A percentile compares a stretch with the other conserved stretches of the same genome.
phyloP scores from a whole-genome alignment of 192 early-diverging fungal species.

The Pilobolus umbonatus region DNA sequence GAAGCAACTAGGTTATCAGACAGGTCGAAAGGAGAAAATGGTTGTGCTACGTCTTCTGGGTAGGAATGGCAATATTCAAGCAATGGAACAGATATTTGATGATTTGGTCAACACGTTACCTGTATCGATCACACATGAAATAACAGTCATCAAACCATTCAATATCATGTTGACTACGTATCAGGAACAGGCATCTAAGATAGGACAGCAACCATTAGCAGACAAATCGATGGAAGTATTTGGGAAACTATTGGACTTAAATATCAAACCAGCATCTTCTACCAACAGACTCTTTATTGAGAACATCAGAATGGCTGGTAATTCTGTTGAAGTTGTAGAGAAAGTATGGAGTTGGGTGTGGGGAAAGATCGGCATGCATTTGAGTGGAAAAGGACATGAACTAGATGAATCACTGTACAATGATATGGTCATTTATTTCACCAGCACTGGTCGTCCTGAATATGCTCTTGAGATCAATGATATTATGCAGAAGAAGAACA shows the following conservation, averaged over 20 bases:
- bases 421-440: constrained; percentile 31
- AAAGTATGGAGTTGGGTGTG: constrained; percentile 33
- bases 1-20: constrained; percentile 22
- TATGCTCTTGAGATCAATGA: constrained; percentile 31
- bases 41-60: constrained; percentile 27
- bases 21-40: constrained; percentile 27
- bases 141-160: constrained; percentile 13
- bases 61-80: constrained; percentile 20
- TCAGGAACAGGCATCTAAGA: not conserved
- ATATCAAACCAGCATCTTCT: constrained; percentile 51
- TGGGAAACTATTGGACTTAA: constrained; percentile 51
- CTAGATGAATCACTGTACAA: constrained; percentile 22
- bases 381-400: constrained; percentile 1
- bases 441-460: constrained; percentile 23
- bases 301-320: constrained; percentile 15
- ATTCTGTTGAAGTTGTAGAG: constrained; percentile 13
- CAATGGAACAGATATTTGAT: constrained; percentile 28
- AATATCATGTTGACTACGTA: constrained; percentile 20
- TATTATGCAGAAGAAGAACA: constrained; percentile 24
- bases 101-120: constrained; percentile 5
- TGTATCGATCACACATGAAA: not conserved
- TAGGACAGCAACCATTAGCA: constrained; percentile 14
- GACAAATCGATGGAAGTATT: constrained; percentile 61
- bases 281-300: constrained; percentile 21
- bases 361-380: constrained; percentile 22